Percentiles rank a stretch among this genome's conserved stretches.
These are phyloP conservation scores for Fragaria nilgerrensis DNA, from an alignment of 306 rosid species.

Conservation along the genomic window DNA sequence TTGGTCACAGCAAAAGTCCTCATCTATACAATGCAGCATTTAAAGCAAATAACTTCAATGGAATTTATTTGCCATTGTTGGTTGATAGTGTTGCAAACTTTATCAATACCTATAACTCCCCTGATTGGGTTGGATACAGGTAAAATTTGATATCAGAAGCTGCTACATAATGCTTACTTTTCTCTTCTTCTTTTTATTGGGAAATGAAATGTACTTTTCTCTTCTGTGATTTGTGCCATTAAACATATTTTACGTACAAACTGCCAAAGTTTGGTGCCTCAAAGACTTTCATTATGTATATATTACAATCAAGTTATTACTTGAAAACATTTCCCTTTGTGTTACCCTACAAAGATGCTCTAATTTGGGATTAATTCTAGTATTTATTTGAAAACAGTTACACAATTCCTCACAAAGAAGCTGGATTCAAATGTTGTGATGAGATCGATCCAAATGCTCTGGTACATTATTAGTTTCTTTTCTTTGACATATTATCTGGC, in stretches of 20 bases:
- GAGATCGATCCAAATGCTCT: conserved; percentile 55
- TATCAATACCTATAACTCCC: conserved; percentile 51
- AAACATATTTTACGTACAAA: not conserved
- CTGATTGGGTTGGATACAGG: conserved; percentile 73
- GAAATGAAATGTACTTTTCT: too few relatives aligned
- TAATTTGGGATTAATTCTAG: not conserved
- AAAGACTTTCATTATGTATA: not conserved
- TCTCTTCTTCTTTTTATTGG: too few relatives aligned
- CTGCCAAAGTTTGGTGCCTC: not conserved
- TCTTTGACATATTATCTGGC: not conserved
- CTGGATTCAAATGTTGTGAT: conserved; percentile 55
- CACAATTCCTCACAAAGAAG: conserved; percentile 65
- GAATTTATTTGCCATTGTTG: conserved; percentile 61
- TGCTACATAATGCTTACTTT: not conserved
- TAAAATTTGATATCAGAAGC: conserved; percentile 24
- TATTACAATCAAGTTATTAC: not conserved
- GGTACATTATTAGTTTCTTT: conserved; percentile 30
- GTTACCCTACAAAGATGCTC: too few relatives aligned
- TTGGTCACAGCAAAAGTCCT: conserved; percentile 61
- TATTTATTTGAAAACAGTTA: conserved; percentile 31
- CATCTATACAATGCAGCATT: conserved; percentile 64
- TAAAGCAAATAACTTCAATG: conserved; percentile 52
- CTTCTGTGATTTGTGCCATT: not conserved
- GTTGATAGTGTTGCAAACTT: conserved; percentile 54
- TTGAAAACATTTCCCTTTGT: too few relatives aligned